Evolutionary conservation across 2,329 filamentous ascomycete species (phyloP), one percentile per base, ranked within the genome.

Genomic region (Epichloe bromicola): DNA sequence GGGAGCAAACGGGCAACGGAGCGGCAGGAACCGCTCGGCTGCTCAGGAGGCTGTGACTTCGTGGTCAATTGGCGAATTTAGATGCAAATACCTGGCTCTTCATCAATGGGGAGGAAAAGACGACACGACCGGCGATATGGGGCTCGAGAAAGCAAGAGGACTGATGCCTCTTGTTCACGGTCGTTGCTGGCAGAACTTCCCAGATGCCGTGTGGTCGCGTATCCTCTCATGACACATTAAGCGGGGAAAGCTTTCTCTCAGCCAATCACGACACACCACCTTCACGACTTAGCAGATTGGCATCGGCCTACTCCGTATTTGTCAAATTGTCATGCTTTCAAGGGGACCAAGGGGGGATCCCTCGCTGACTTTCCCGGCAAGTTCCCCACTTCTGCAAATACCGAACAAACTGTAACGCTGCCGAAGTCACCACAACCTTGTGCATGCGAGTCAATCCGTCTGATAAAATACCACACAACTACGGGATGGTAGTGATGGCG

Each of bases 211-310:
- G 52, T 55, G 51, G 55, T 58, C 57, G 58, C 58, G 57, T 59
- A 56, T 58, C 60, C 64, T 62, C 56, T 57, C 57, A 66, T 65
- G 65, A 66, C 64, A 66, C 61, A 65, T 64, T 65, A 66, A 67
- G 65, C 65, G 65, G 65, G 65, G 63, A 59, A 58, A 51, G 50
- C 47, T 19, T 43, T 17, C 46, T 46, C 47, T 48, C 37, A 45
- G 46, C 65, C 65, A 68, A 68, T 67, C 58, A 64, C 51, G 48
- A 34, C 51, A 54, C 55, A 52, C 54, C 51, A 53, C 51, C 50
- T 52, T 46, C 34, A 46, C 37, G 50, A 46, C 46, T 51, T 51
- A 54, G 53, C 26, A 30, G 26, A 30, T 30, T 30, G 26, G 26
- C 26, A 30, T 8, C 8, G 26, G 26, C 26, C 26, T 30, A n/a